Evolutionary conservation across 2,329 filamentous ascomycete species (phyloP).

Genomic region (Conoideocrella luteorostrata): DNA sequence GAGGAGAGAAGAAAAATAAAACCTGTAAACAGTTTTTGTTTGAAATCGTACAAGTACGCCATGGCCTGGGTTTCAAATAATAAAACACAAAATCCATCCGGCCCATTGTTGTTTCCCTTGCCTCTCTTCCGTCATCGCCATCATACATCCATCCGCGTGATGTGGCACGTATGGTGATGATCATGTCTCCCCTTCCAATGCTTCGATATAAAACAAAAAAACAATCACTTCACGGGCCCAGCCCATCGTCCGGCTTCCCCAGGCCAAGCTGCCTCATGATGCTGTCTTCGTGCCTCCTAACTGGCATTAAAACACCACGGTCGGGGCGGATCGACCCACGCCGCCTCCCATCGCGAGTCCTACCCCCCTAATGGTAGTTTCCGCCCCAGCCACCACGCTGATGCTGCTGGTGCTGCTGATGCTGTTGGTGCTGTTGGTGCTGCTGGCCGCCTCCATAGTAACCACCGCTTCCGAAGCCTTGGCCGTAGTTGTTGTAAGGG

Average conservation of each 20-base stretch:
- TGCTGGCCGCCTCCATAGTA: constrained; percentile 40
- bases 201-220: constrained; percentile 14
- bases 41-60: constrained; percentile 32
- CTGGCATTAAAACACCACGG: constrained; percentile 2
- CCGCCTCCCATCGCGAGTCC: constrained; percentile 21
- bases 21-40: constrained; percentile 13
- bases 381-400: constrained; percentile 52
- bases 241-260: constrained; percentile 9
- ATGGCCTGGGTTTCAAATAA: constrained; percentile 11
- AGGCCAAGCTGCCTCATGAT: constrained; percentile 13
- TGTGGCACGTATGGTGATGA: constrained; percentile 21
- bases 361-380: constrained; percentile 48
- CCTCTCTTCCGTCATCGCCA: constrained; percentile 10
- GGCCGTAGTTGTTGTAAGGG: constrained; percentile 48
- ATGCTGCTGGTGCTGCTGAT: too few relatives aligned
- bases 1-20: constrained; percentile 17
- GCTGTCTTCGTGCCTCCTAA: constrained; percentile 9
- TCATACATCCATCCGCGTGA: constrained; percentile 5
- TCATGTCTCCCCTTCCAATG: constrained; percentile 24
- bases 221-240: constrained; percentile 8
- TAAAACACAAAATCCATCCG: constrained; percentile 10
- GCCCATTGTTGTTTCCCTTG: constrained; percentile 7
- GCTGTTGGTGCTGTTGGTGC: too few relatives aligned
- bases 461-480: constrained; percentile 39
- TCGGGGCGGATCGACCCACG: constrained; percentile 10